These are phyloP conservation scores for Crithidia fasciculata DNA, from an alignment of 208 protist species.

Conservation along the genomic window DNA sequence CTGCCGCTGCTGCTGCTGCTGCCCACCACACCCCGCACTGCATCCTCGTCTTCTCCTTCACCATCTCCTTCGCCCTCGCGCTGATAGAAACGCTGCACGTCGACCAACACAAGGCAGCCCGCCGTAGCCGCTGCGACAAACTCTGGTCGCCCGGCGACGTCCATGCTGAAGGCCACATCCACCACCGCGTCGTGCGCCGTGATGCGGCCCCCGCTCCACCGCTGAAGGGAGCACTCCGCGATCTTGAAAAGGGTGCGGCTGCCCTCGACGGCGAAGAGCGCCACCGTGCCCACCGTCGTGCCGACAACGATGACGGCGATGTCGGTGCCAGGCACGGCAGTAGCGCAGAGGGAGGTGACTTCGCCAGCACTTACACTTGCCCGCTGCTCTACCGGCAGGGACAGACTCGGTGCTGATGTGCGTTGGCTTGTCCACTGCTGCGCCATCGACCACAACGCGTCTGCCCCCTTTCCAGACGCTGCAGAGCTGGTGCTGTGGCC, in stretches of 20 bases:
- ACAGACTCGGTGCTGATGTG: not conserved
- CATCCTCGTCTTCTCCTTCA: not conserved
- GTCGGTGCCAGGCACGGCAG: conserved; percentile 42
- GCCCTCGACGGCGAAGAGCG: conserved; percentile 54
- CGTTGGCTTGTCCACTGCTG: conserved; percentile 1
- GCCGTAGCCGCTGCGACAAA: conserved; percentile 60
- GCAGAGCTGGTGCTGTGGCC: not conserved
- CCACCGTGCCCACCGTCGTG: conserved; percentile 54
- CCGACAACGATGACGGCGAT: conserved; percentile 61
- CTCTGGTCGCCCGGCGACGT: conserved; percentile 67
- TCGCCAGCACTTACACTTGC: conserved; percentile 21
- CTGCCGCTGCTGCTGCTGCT: too few species aligned
- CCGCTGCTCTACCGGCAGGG: conserved; percentile 14
- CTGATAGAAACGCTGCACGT: conserved; percentile 31
- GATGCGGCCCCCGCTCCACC: conserved; percentile 39
- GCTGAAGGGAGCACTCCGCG: conserved; percentile 36
- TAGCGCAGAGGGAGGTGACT: conserved; percentile 46
- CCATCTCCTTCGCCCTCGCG: conserved; percentile 6
- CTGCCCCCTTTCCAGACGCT: conserved; percentile 17
- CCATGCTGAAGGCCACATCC: conserved; percentile 58
- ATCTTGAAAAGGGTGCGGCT: conserved; percentile 36
- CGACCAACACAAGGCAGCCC: conserved; percentile 47
- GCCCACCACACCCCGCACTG: not conserved
- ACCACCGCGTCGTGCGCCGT: conserved; percentile 40
- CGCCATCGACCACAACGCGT: not conserved